Base-by-base conservation (phyloP, 139 green algal species). In the Tetradesmus obliquus region DNA sequence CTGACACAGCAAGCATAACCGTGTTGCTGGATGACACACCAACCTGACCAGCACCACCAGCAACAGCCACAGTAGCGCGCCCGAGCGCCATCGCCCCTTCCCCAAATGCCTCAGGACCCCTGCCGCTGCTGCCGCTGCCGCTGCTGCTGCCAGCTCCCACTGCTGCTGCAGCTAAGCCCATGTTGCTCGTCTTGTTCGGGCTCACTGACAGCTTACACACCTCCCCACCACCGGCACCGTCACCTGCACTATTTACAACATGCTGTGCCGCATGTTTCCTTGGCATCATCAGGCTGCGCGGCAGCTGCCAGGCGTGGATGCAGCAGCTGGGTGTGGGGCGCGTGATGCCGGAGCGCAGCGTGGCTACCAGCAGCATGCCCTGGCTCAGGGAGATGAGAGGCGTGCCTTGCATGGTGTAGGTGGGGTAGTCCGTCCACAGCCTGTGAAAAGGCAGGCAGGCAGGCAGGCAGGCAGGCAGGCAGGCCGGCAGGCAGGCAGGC, bases 301-400 rank as follows among this genome's bases (percentile, higher is more conserved):
- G 89, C 82, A 92, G 89, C 53, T 88, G 82, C 89, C 82, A 89
- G 3, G 82, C 89, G 57, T 92, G 69, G 0, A 92, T 55, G 22
- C 53, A 74, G 89, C 89, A 92, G 82, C 62, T 85, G 22, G 89
- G 89, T 5, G 17, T 8, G 9, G 51, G 53, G 7, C 54, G 24
- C 10, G 62, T 80, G 62, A n/a, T 55, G 19, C 89, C 66, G 13
- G 51, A 79, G 3, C 86, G 69, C 69, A 88, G 55, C 51, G 89
- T 88, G 3, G 89, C 89, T 5, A 55, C 60, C 8, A 89, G 51
- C 82, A 92, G 82, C 89, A 88, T 55, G 62, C 82, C 89, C 58
- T 92, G 89, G 2, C 51, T 89, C 20, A 89, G 12, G 15, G 60
- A 10, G 53, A 92, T 88, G 8, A 89, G 51, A 0, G 89, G 89